Conservation (phyloP, 2,329 filamentous ascomycete species). For the Paecilomyces dactylethromorphus region DNA sequence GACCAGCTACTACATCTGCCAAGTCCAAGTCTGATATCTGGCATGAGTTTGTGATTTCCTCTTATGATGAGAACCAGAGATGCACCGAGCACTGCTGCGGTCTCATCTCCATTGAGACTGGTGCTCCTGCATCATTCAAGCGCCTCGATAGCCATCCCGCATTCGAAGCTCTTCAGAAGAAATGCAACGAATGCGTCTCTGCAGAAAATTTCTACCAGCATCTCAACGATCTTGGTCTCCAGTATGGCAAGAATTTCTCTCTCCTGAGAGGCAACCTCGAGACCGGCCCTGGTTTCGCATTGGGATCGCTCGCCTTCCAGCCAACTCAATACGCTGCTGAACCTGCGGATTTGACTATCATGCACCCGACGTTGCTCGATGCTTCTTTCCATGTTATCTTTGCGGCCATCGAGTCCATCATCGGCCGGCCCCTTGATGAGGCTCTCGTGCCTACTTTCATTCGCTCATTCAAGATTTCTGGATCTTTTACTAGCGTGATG, state of each 20-base stretch:
- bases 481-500: constrained; percentile 7
- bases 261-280: constrained; percentile 13
- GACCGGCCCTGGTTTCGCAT: constrained; percentile 12
- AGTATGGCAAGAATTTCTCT: constrained; percentile 14
- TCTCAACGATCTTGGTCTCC: constrained; percentile 11
- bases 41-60: constrained; percentile 16
- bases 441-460: constrained; percentile 16
- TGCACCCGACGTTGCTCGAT: constrained; percentile 16
- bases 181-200: constrained; percentile 8
- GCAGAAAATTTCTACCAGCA: constrained; percentile 11
- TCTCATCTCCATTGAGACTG: constrained; percentile 12
- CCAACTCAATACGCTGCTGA: constrained; percentile 3
- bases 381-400: constrained; percentile 15
- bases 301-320: constrained; percentile 11
- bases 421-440: constrained; percentile 11
- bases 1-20: constrained; percentile 7
- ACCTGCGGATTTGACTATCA: constrained; percentile 7
- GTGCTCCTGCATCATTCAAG: constrained; percentile 7
- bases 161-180: constrained; percentile 8
- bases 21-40: constrained; percentile 11
- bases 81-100: constrained; percentile 15
- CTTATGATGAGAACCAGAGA: constrained; percentile 9
- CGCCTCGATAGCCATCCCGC: constrained; percentile 2
- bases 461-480: constrained; percentile 12
- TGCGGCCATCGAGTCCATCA: constrained; percentile 10